Percentiles rank a stretch among this genome's conserved stretches.
Conservation (phyloP, 108 stramenopile species). For the Nannochloropsis granulata region DNA sequence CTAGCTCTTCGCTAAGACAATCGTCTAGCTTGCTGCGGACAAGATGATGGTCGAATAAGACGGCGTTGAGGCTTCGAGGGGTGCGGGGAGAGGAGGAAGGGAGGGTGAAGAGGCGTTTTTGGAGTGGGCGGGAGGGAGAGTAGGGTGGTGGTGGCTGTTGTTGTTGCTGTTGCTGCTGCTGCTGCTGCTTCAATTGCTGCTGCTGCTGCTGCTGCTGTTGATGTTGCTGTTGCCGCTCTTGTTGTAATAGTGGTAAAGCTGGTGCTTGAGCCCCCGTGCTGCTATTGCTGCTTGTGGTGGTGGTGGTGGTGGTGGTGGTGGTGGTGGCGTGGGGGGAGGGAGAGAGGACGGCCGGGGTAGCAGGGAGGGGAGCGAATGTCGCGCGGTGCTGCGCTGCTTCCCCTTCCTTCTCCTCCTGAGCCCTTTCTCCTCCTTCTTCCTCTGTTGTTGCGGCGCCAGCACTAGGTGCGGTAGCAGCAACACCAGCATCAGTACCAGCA, state of each 20-base stretch:
- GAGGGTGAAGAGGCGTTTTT: background rate
- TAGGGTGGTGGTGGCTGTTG: background rate
- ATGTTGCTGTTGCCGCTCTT: too few species aligned
- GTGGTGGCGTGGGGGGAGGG: background rate
- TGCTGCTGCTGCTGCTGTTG: too few species aligned
- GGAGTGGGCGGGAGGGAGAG: background rate
- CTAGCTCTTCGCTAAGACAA: background rate
- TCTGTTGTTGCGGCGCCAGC: too few species aligned
- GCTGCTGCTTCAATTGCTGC: too few species aligned
- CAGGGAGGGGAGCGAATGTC: background rate
- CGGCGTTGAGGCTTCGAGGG: background rate
- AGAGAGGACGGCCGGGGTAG: background rate
- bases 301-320: background rate
- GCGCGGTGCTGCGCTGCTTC: too few species aligned
- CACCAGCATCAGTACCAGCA: too few species aligned
- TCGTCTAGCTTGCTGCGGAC: background rate
- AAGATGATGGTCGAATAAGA: background rate
- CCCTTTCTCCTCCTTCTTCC: too few species aligned
- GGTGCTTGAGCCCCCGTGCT: too few species aligned
- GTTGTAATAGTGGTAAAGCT: too few species aligned
- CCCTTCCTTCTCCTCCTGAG: too few species aligned
- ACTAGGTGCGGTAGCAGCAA: too few species aligned
- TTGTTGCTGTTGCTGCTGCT: too few species aligned
- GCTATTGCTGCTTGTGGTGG: background rate
- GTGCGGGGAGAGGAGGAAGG: background rate